These are phyloP conservation scores for Alternaria infectoria DNA, from an alignment of 2,329 filamentous ascomycete genomes.

Conservation along the genomic window DNA sequence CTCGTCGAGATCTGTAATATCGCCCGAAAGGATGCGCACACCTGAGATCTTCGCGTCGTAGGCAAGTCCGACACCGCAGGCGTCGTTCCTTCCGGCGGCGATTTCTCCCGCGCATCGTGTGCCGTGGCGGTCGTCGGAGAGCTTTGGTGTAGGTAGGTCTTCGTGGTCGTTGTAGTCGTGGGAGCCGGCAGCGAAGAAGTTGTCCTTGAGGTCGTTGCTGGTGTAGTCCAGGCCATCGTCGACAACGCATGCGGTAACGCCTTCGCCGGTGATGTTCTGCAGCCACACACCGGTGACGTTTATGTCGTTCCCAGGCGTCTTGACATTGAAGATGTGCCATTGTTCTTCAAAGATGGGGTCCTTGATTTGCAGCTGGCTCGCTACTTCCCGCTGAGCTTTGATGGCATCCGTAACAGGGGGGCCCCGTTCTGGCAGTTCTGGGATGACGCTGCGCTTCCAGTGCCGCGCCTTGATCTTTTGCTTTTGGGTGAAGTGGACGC, in stretches of 20 bases:
- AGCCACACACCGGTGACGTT: constrained; percentile 96
- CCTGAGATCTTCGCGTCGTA: constrained; percentile 91
- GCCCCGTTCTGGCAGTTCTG: constrained; percentile 26
- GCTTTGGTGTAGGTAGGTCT: constrained; percentile 78
- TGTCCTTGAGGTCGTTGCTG: constrained; percentile 87
- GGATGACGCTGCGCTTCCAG: constrained; percentile 61
- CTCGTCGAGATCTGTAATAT: constrained; percentile 92
- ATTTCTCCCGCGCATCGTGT: constrained; percentile 96
- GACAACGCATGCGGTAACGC: constrained; percentile 89
- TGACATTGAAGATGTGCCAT: constrained; percentile 91
- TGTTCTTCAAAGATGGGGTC: constrained; percentile 94
- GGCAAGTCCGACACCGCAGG: constrained; percentile 94
- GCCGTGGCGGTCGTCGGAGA: constrained; percentile 86
- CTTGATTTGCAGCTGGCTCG: constrained; percentile 70
- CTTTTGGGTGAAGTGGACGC: constrained; percentile 80
- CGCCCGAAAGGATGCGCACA: constrained; percentile 88
- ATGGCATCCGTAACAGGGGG: constrained; percentile 55
- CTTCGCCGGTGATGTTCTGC: constrained; percentile 87
- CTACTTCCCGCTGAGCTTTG: constrained; percentile 50
- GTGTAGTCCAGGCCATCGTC: constrained; percentile 97
- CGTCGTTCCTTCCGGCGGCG: constrained; percentile 86
- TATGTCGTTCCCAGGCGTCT: constrained; percentile 84
- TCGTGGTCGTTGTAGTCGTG: constrained; percentile 94
- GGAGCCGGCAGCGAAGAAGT: constrained; percentile 91
- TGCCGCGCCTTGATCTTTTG: constrained; percentile 68